Evolutionary conservation across 352 stramenopile species (phyloP), one percentile per base, ranked within the genome.

Genomic region (Globisporangium echinulatum): DNA sequence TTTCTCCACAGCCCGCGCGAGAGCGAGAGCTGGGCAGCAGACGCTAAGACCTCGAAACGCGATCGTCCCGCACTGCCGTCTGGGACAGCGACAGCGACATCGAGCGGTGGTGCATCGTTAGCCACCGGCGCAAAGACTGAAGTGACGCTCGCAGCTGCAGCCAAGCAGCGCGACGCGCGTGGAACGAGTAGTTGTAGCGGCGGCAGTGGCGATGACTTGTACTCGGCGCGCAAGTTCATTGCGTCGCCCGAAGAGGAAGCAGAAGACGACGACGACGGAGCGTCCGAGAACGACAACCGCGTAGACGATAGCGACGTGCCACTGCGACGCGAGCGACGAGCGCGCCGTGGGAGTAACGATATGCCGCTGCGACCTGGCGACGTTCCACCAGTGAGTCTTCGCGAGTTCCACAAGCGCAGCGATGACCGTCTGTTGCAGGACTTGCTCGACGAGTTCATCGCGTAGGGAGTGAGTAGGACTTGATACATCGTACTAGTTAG

Each of bases 371-470:
- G 25, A 33, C 25, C 25, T 33, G 25, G 25, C 25, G 25, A 33
- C 25, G 25, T 3, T 33, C 25, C 25, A 2, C 25, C 25, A 33
- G 25, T 33, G 25, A 33, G 25, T 33, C 25, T 3, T 33, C 43
- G 25, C n/a, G 14, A n/a, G 14, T 46, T 49, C 14, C 58, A 59
- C 15, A 50, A 54, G 39, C 19, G 64, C 9, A 75, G 70, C 46
- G 67, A 76, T 17, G 77, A 79, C 59, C 70, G 72, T 37, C 51
- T 85, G 44, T 66, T 90, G 0, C 81, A 91, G 56, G 81, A 91
- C 38, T 44, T 93, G 8, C 69, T 91, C n/a, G 78, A 90, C 58
- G 79, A 91, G 56, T 81, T 88, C 55, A 64, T 88, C 43, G 74
- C 68, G 7, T 63, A 69, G 54, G 7, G 40, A 44, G 15, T 36